A percentile compares a stretch with the other conserved stretches of the same genome.
phyloP scores from a whole-genome alignment of 73 alveolate genomes.

The Paramecium primaurelia region DNA sequence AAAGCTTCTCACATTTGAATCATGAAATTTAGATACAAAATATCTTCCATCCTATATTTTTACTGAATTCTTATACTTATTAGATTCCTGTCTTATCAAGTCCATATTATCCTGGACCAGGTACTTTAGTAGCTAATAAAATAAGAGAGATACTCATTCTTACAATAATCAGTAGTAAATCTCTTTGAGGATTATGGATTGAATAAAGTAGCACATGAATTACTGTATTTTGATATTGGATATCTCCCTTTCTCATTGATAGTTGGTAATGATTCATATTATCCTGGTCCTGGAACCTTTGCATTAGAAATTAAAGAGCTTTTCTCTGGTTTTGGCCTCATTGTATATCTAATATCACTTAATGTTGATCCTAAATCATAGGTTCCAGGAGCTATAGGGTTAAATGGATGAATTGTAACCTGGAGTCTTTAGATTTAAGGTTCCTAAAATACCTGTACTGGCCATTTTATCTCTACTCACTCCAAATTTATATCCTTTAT shows the following conservation, averaged over 20 bases:
- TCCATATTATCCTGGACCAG: constrained; percentile 74
- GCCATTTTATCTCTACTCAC: constrained; percentile 32
- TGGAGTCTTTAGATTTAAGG: background rate
- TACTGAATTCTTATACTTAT: background rate
- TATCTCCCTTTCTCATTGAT: constrained; percentile 65
- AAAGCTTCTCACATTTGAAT: constrained; percentile 66
- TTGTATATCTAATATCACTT: constrained; percentile 31
- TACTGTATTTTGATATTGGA: constrained; percentile 63
- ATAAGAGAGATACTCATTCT: background rate
- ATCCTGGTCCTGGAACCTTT: constrained; percentile 75
- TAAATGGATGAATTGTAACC: background rate
- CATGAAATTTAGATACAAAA: constrained; percentile 61
- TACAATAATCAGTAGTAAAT: constrained; percentile 53
- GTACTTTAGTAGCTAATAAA: constrained; percentile 19
- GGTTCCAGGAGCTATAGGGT: constrained; percentile 28
- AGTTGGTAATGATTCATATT: constrained; percentile 71
- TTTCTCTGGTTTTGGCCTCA: constrained; percentile 7
- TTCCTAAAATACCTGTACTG: constrained; percentile 28
- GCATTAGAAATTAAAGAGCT: background rate
- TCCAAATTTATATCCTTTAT: constrained; percentile 15
- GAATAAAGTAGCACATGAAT: constrained; percentile 60
- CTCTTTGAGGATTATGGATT: constrained; percentile 66
- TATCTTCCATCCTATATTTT: constrained; percentile 61
- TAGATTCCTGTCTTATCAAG: constrained; percentile 49
- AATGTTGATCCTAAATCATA: constrained; percentile 1